Evolutionary conservation across 83 land plant species (phyloP).

Genomic region (Picea abies): DNA sequence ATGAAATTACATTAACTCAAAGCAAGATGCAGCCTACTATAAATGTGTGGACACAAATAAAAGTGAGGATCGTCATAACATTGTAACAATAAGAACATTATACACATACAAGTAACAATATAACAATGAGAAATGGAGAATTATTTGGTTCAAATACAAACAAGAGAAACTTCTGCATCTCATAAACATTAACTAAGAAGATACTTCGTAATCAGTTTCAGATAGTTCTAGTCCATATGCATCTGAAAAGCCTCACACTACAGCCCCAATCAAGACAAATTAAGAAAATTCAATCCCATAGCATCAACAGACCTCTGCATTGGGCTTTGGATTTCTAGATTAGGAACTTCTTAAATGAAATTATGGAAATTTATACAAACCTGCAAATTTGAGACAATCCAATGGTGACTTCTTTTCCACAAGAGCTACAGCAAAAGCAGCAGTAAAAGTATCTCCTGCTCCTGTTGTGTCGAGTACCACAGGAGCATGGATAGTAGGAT

Average conservation of each 20-base stretch:
- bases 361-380: slow-evolving; percentile 26
- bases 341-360: too few species aligned
- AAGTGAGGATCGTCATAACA: too few species aligned
- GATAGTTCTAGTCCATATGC: not conserved
- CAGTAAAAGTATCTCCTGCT: slow-evolving; percentile 97
- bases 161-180: not conserved
- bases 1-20: too few species aligned
- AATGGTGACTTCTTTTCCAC: slow-evolving; percentile 67
- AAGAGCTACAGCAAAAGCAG: slow-evolving; percentile 90
- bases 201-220: not conserved
- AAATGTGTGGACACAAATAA: too few species aligned
- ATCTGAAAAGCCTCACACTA: not conserved
- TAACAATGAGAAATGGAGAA: not conserved
- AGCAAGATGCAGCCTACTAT: too few species aligned
- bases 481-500: slow-evolving; percentile 74
- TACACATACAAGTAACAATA: not conserved
- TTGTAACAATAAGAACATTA: too few species aligned
- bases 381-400: slow-evolving; percentile 89
- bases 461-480: slow-evolving; percentile 93
- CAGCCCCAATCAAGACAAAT: not conserved
- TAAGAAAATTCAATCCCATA: not conserved
- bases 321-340: not conserved
- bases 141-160: not conserved
- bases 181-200: not conserved
- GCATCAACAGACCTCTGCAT: not conserved